Evolutionary conservation across 1,284 basidiomycete genomes (phyloP).

Genomic region (Fomitopsis betulina): DNA sequence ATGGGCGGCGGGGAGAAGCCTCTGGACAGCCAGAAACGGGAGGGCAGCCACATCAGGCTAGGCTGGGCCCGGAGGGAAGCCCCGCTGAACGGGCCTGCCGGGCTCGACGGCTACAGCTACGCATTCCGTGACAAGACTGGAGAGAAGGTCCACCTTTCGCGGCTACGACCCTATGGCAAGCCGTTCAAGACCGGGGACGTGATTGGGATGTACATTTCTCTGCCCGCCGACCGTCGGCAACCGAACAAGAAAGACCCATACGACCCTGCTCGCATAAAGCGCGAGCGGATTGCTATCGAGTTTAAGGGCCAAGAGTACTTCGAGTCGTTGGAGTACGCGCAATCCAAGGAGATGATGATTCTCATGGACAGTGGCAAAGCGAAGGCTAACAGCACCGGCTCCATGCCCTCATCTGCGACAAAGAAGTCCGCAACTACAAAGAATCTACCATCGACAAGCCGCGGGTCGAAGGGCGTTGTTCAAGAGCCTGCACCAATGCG

Average conservation of each 20-base stretch:
- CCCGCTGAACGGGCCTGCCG: conserved; percentile 87
- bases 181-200: conserved; percentile 83
- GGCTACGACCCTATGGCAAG: conserved; percentile 74
- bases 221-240: conserved; percentile 60
- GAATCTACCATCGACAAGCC: conserved; percentile 44
- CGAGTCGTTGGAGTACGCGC: conserved; percentile 88
- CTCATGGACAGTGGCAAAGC: conserved; percentile 59
- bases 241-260: conserved; percentile 53
- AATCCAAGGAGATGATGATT: conserved; percentile 91
- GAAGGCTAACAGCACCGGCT: conserved; percentile 51
- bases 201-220: conserved; percentile 88
- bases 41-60: conserved; percentile 83
- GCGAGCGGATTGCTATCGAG: conserved; percentile 89
- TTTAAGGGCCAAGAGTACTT: conserved; percentile 97
- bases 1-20: conserved; percentile 67
- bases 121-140: conserved; percentile 89
- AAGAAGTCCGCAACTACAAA: conserved; percentile 69
- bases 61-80: conserved; percentile 94
- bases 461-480: conserved; percentile 21
- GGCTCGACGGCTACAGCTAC: conserved; percentile 93
- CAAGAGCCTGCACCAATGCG: conserved; percentile 46
- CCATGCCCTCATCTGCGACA: conserved; percentile 51
- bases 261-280: conserved; percentile 75
- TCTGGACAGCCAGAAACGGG: conserved; percentile 40
- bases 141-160: conserved; percentile 84